Base-by-base conservation (phyloP, 78 protist genomes). In the Goniomonas avonlea region DNA sequence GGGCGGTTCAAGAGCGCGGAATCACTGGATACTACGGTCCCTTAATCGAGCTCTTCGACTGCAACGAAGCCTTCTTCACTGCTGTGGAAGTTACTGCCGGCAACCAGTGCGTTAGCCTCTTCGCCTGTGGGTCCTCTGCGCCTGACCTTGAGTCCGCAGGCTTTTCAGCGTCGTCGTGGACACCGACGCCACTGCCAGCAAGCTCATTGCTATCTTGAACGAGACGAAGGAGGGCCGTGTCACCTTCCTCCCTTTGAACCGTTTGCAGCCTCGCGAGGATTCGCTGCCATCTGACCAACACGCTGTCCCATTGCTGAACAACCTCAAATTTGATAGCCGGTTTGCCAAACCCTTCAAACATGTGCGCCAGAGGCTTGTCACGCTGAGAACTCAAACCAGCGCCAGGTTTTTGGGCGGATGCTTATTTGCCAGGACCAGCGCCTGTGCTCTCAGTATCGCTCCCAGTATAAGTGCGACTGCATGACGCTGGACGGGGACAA, bases 111-210 rank as follows among this genome's bases (percentile, higher is more conserved):
- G 17, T 48, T 17, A 20, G 27, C 13, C 55, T 48, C 55, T 13
- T 48, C 55, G 45, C 8, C 45, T 3, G 71, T 27, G 4, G 71
- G 71, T 2, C n/a, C n/a, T n/a, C n/a, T n/a, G n/a, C n/a, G n/a
- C n/a, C n/a, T n/a, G n/a, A n/a, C n/a, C n/a, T n/a, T n/a, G n/a
- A n/a, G n/a, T n/a, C n/a, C 84, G 82, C 48, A 27, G 79, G 34
- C 88, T 97, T 39, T 96, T 96, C 91, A 53, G 91, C 79, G 59
- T 94, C 25, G 96, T 97, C 15, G 98, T 96, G 17, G 98, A 96
- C 27, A 83, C 59, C 9, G 96, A 90, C 58, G 83, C 73, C 2
- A 84, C 76, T 3, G 93, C 89, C 23, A 13, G 82, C 20, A 37
- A 37, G 63, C 39, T 88, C 9, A 40, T 92, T 29, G 27, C 0